Percentiles rank a stretch among this genome's conserved stretches.
Conservation (phyloP, 1,284 basidiomycete genomes). For the Heliocybe sulcata region DNA sequence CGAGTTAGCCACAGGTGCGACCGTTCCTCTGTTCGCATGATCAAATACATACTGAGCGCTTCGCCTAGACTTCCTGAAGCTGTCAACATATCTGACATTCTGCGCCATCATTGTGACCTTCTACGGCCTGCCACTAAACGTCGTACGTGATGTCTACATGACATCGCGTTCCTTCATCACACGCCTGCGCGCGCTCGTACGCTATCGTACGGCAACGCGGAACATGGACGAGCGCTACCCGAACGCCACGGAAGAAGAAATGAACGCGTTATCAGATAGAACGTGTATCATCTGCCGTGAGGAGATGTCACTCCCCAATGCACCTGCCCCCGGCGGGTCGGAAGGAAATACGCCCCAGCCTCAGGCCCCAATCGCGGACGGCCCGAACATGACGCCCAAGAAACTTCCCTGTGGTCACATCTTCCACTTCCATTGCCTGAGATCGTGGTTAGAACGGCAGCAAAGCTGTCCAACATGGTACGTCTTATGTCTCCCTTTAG, state of each 20-base stretch:
- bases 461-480: slow-evolving; percentile 96
- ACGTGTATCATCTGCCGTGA: slow-evolving; percentile 99
- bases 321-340: slow-evolving; percentile 18
- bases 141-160: slow-evolving; percentile 94
- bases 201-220: slow-evolving; percentile 89
- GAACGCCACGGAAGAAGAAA: slow-evolving; percentile 84
- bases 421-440: slow-evolving; percentile 96
- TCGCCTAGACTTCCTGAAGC: slow-evolving; percentile 80
- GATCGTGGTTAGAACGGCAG: slow-evolving; percentile 97
- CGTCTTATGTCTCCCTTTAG: slow-evolving; percentile 18
- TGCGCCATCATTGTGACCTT: slow-evolving; percentile 89
- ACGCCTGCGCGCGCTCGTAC: slow-evolving; percentile 80
- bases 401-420: slow-evolving; percentile 95
- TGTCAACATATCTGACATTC: slow-evolving; percentile 89
- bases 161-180: slow-evolving; percentile 89
- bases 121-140: slow-evolving; percentile 96
- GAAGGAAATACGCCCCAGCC: slow-evolving; percentile 11
- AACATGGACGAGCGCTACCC: slow-evolving; percentile 98
- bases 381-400: slow-evolving; percentile 93
- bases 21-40: background rate
- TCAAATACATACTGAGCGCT: background rate
- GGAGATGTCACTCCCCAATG: slow-evolving; percentile 65
- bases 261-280: slow-evolving; percentile 74
- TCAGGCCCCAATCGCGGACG: slow-evolving; percentile 37
- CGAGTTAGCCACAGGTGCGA: slow-evolving; percentile 79